Conservation (phyloP, 2,329 filamentous ascomycete genomes). For the Botrytis aclada region DNA sequence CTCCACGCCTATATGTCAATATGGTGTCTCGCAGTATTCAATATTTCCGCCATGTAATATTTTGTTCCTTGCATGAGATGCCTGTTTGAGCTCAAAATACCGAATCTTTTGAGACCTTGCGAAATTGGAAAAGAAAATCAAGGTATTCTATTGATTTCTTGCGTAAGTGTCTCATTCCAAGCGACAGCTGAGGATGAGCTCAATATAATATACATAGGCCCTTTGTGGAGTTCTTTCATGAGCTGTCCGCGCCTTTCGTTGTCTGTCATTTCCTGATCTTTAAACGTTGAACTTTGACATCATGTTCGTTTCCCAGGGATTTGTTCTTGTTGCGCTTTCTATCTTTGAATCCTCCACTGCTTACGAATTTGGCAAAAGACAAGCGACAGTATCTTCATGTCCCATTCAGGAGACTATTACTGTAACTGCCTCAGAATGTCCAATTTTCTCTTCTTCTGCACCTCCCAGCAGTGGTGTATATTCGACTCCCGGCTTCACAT, state of each 20-base stretch:
- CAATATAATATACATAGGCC: background rate
- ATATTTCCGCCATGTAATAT: background rate
- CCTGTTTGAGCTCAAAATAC: background rate
- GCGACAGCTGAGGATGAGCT: background rate
- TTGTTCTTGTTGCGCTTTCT: constrained; percentile 5
- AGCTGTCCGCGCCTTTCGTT: background rate
- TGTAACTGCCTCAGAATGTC: constrained; percentile 4
- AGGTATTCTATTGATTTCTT: constrained; percentile 4
- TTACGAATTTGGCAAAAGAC: constrained; percentile 5
- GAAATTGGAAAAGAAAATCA: background rate
- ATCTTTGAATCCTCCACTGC: constrained; percentile 3
- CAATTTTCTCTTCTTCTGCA: background rate
- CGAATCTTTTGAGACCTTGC: background rate
- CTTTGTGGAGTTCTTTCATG: background rate
- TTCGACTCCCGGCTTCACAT: constrained; percentile 4
- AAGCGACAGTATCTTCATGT: background rate
- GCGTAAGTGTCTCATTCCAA: background rate
- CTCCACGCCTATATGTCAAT: background rate
- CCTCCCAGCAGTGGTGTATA: background rate
- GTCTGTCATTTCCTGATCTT: background rate
- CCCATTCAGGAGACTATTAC: constrained; percentile 5
- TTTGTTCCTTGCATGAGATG: constrained; percentile 1
- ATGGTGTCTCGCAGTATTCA: background rate
- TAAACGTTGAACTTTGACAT: background rate
- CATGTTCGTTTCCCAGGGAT: background rate